Conservation (phyloP, 2,329 filamentous ascomycete species). For the Akanthomyces lecanii region DNA sequence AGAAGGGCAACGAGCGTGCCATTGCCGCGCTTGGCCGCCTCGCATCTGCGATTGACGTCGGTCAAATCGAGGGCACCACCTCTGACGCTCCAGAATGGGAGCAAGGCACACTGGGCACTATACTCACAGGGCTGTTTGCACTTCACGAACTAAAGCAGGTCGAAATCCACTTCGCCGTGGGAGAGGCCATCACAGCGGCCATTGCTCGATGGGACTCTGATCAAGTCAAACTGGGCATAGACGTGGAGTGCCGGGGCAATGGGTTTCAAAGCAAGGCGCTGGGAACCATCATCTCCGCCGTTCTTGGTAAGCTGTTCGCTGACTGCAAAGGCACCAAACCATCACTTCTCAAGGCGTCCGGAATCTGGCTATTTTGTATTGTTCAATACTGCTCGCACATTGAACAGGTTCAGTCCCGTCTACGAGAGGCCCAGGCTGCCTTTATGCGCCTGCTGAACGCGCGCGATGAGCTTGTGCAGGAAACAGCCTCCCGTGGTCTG, state of each 20-base stretch:
- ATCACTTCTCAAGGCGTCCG: slow-evolving; percentile 82
- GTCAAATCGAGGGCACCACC: slow-evolving; percentile 24
- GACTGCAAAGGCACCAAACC: slow-evolving; percentile 85
- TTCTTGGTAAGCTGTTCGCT: slow-evolving; percentile 68
- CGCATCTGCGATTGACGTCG: slow-evolving; percentile 33
- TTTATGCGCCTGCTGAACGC: slow-evolving; percentile 87
- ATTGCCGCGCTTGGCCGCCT: slow-evolving; percentile 78
- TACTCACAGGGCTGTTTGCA: slow-evolving; percentile 66
- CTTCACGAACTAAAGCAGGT: slow-evolving; percentile 81
- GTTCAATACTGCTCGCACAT: slow-evolving; percentile 85
- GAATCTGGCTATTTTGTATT: slow-evolving; percentile 90
- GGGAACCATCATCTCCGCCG: slow-evolving; percentile 41
- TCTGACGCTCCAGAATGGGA: not conserved
- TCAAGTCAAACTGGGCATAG: slow-evolving; percentile 68
- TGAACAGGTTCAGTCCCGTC: slow-evolving; percentile 64
- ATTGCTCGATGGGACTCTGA: slow-evolving; percentile 80
- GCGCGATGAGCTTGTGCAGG: slow-evolving; percentile 90
- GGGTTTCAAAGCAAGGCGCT: slow-evolving; percentile 37
- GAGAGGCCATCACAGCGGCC: slow-evolving; percentile 78
- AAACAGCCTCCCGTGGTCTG: slow-evolving; percentile 86
- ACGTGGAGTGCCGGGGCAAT: slow-evolving; percentile 57
- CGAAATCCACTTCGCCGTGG: slow-evolving; percentile 86
- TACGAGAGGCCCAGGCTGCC: slow-evolving; percentile 76
- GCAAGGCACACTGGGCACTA: slow-evolving; percentile 42
- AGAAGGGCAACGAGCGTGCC: slow-evolving; percentile 75